Percentiles rank a stretch among this genome's conserved stretches.
phyloP scores from a whole-genome alignment of 2,329 filamentous ascomycete genomes.

The Daldinia sp. region DNA sequence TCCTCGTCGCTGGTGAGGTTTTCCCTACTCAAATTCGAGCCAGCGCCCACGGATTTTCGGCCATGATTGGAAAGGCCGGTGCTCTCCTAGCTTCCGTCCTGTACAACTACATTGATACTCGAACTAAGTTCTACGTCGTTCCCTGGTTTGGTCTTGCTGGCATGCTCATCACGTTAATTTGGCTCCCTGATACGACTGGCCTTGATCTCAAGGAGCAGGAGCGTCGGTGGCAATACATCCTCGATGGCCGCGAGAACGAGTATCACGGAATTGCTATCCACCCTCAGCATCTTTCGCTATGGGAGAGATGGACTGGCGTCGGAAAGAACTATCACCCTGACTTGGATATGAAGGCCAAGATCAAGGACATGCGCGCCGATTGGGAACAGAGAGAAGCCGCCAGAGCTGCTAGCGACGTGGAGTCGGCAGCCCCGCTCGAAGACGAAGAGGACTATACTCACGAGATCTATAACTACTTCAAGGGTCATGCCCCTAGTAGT shows the following conservation, averaged over 20 bases:
- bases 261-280: conserved; percentile 96
- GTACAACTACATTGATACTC: conserved; percentile 92
- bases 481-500: conserved; percentile 35
- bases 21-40: conserved; percentile 94
- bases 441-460: conserved; percentile 65
- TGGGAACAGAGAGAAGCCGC: conserved; percentile 67
- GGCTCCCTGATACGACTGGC: conserved; percentile 96
- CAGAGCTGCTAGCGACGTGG: conserved; percentile 62
- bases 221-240: conserved; percentile 90
- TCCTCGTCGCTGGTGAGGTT: conserved; percentile 96
- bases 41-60: conserved; percentile 94
- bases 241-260: conserved; percentile 78
- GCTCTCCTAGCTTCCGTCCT: conserved; percentile 88
- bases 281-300: conserved; percentile 86
- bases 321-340: conserved; percentile 87
- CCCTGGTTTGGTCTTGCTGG: conserved; percentile 92
- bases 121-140: conserved; percentile 89
- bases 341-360: conserved; percentile 84
- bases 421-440: conserved; percentile 53
- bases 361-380: conserved; percentile 80
- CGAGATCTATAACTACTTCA: conserved; percentile 68
- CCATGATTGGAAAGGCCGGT: conserved; percentile 88
- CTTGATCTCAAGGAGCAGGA: conserved; percentile 98
- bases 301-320: conserved; percentile 83
- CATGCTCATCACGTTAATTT: conserved; percentile 84